phyloP scores from a whole-genome alignment of 176 grass and related monocot genomes.

The Zea mays region DNA sequence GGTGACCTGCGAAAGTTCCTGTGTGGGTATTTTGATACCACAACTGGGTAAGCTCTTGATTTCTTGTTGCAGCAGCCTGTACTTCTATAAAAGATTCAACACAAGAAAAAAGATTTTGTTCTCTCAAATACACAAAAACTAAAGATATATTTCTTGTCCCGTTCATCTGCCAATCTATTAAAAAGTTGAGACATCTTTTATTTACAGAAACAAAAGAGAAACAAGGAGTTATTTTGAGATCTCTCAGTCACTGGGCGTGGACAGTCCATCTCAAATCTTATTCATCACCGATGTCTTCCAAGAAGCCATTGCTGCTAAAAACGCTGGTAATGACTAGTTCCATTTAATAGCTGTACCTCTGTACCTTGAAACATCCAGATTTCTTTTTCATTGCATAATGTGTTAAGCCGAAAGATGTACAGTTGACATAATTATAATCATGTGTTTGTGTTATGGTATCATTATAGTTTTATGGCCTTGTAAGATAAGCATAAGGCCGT shows the following conservation, averaged over 20 bases:
- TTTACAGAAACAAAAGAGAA: slow-evolving; percentile 87
- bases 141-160: not conserved
- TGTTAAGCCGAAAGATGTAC: not conserved
- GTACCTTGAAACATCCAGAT: not conserved
- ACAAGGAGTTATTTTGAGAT: slow-evolving; percentile 83
- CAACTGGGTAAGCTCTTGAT: slow-evolving; percentile 63
- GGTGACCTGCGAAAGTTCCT: slow-evolving; percentile 78
- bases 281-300: slow-evolving; percentile 88
- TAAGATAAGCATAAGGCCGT: not conserved
- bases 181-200: not conserved
- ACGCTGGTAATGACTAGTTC: slow-evolving; percentile 59
- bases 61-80: slow-evolving; percentile 33
- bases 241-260: slow-evolving; percentile 74
- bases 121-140: slow-evolving; percentile 7
- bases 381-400: not conserved
- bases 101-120: slow-evolving; percentile 25
- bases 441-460: not conserved
- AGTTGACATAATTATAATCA: not conserved
- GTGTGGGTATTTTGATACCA: slow-evolving; percentile 94
- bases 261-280: slow-evolving; percentile 74
- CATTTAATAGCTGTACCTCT: slow-evolving; percentile 17
- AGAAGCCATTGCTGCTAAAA: slow-evolving; percentile 85
- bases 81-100: slow-evolving; percentile 2
- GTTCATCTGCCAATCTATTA: not conserved
- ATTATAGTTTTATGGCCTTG: not conserved